These are phyloP conservation scores for Dendrothele bispora DNA, from an alignment of 768 basidiomycete species.

Conservation along the genomic window DNA sequence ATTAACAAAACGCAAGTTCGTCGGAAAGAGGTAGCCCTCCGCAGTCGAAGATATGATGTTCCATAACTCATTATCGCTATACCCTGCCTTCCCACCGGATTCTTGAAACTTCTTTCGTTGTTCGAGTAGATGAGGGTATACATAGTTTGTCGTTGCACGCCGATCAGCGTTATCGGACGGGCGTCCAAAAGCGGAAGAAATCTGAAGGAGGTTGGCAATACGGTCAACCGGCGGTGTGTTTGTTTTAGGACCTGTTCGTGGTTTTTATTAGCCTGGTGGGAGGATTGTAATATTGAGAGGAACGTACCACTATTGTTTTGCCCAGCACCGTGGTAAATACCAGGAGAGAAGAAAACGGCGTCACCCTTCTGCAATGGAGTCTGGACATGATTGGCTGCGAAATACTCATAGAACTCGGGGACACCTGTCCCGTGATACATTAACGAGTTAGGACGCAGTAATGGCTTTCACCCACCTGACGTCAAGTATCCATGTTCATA, in stretches of 20 bases:
- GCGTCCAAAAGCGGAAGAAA: too few species aligned
- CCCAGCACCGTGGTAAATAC: not conserved
- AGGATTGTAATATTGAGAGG: not conserved
- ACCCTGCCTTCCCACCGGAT: not conserved
- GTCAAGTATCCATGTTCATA: not conserved
- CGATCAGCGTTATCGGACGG: too few species aligned
- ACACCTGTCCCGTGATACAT: not conserved
- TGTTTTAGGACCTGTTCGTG: too few species aligned
- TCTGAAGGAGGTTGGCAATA: too few species aligned
- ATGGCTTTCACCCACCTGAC: not conserved
- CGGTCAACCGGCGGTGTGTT: too few species aligned
- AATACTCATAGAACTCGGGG: not conserved
- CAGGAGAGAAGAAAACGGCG: not conserved
- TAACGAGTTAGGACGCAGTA: not conserved
- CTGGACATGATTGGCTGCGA: not conserved
- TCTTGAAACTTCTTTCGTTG: not conserved
- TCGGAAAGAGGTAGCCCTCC: not conserved
- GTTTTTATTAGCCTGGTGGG: too few species aligned
- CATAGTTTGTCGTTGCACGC: too few species aligned
- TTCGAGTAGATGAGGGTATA: too few species aligned
- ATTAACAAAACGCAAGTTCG: not conserved
- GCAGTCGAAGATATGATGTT: not conserved
- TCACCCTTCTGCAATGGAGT: not conserved
- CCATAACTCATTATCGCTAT: not conserved
- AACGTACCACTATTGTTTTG: not conserved